phyloP scores from a whole-genome alignment of 495 filamentous ascomycete species.

The Neurospora sp. region DNA sequence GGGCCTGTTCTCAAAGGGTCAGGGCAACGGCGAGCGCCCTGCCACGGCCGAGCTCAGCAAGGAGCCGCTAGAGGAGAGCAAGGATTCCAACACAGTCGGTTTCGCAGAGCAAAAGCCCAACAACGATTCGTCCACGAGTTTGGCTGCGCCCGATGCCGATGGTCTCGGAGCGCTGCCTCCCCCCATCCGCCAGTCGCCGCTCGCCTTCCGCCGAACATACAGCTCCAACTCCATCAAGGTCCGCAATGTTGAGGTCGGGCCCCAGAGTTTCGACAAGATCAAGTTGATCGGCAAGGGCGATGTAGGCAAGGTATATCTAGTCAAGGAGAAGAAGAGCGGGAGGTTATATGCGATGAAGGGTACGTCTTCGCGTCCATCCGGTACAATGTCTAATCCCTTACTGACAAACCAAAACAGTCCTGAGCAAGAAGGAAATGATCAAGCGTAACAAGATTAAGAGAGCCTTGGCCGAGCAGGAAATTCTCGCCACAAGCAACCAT shows the following conservation, averaged over 20 bases:
- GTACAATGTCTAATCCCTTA: not conserved
- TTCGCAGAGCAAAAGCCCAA: constrained; percentile 32
- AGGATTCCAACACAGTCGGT: constrained; percentile 45
- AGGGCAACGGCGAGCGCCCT: constrained; percentile 55
- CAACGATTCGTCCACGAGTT: constrained; percentile 3
- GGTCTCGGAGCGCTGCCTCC: constrained; percentile 31
- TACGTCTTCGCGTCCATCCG: constrained; percentile 23
- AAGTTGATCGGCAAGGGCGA: constrained; percentile 98
- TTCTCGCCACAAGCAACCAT: constrained; percentile 95
- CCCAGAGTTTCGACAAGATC: constrained; percentile 97
- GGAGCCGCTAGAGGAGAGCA: constrained; percentile 55
- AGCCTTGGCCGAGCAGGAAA: constrained; percentile 94
- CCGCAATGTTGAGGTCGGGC: constrained; percentile 90
- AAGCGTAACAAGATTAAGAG: constrained; percentile 99
- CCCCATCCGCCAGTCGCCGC: constrained; percentile 34
- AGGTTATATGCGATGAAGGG: constrained; percentile 98
- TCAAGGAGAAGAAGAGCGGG: constrained; percentile 92
- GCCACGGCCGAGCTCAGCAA: constrained; percentile 73
- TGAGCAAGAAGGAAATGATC: constrained; percentile 99
- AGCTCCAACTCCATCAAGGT: constrained; percentile 99
- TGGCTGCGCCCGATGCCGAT: constrained; percentile 17
- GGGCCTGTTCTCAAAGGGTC: constrained; percentile 65
- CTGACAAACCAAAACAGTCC: constrained; percentile 48
- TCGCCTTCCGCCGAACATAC: constrained; percentile 86
- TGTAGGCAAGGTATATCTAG: constrained; percentile 96